Evolutionary conservation across 2,329 filamentous ascomycete species (phyloP).

Genomic region (Neofusicoccum sp.): DNA sequence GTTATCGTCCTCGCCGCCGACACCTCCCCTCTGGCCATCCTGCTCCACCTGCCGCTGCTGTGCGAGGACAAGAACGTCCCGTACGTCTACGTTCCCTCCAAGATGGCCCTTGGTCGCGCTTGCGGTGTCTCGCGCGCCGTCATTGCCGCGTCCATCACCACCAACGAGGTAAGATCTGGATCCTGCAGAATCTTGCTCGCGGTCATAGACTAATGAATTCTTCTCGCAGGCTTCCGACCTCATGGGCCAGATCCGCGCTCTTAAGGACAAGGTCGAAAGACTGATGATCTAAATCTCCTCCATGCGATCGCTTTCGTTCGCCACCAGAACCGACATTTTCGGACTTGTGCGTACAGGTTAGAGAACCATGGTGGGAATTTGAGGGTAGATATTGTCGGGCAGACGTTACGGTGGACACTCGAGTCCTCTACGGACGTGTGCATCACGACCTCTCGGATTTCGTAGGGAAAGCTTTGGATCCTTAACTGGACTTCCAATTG

Average conservation of each 20-base stretch:
- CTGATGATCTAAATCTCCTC: constrained; percentile 69
- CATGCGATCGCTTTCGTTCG: neutral
- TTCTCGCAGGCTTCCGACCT: constrained; percentile 56
- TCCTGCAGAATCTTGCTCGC: neutral
- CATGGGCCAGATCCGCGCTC: constrained; percentile 77
- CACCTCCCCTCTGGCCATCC: constrained; percentile 79
- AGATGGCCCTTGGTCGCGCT: constrained; percentile 83
- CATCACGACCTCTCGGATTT: neutral
- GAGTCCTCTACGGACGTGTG: neutral
- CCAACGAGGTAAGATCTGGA: constrained; percentile 42
- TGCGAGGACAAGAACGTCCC: constrained; percentile 78
- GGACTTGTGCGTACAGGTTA: neutral
- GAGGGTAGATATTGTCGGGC: neutral
- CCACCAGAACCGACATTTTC: neutral
- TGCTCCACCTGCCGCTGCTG: constrained; percentile 72
- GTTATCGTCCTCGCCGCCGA: constrained; percentile 87
- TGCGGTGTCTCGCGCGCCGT: constrained; percentile 87
- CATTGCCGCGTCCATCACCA: constrained; percentile 84
- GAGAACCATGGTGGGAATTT: neutral
- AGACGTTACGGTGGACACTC: neutral
- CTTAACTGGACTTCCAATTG: constrained; percentile 13
- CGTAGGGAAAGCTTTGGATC: constrained; percentile 1
- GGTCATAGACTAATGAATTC: neutral
- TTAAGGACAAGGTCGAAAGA: constrained; percentile 95
- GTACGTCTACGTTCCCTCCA: constrained; percentile 74